Conservation (phyloP, 129 eudicot species). For the Lactuca saligna region DNA sequence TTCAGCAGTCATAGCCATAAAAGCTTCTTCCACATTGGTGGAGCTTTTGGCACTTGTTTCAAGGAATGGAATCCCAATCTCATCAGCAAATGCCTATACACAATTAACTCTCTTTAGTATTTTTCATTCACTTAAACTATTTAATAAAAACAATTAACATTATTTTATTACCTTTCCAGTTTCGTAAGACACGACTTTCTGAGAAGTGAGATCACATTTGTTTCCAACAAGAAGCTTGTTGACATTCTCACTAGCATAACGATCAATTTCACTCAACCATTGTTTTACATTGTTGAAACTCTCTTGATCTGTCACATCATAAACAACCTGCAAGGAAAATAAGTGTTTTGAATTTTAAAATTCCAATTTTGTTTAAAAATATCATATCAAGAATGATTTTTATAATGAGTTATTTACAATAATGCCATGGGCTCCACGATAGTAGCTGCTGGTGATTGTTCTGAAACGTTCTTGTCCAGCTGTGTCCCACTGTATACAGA, state of each 20-base stretch:
- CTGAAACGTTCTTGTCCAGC: slow-evolving; percentile 99
- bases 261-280: slow-evolving; percentile 95
- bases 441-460: slow-evolving; percentile 96
- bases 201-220: slow-evolving; percentile 83
- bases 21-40: slow-evolving; percentile 94
- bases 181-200: slow-evolving; percentile 85
- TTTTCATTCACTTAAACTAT: too few species aligned
- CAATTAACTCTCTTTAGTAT: neutral
- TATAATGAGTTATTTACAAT: slow-evolving; percentile 48
- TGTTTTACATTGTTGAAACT: slow-evolving; percentile 94
- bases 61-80: slow-evolving; percentile 88
- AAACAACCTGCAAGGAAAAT: slow-evolving; percentile 64
- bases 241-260: slow-evolving; percentile 90
- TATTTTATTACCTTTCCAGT: slow-evolving; percentile 63
- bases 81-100: slow-evolving; percentile 94
- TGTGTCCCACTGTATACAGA: slow-evolving; percentile 75
- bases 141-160: neutral
- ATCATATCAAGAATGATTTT: neutral
- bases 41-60: slow-evolving; percentile 96
- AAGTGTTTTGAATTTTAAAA: neutral
- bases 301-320: slow-evolving; percentile 97
- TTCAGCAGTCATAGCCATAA: slow-evolving; percentile 94
- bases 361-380: neutral
- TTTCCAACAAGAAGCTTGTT: slow-evolving; percentile 98
- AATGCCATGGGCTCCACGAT: slow-evolving; percentile 98